Evolutionary conservation across 345 rosid species (phyloP).

Genomic region (Acer negundo): DNA sequence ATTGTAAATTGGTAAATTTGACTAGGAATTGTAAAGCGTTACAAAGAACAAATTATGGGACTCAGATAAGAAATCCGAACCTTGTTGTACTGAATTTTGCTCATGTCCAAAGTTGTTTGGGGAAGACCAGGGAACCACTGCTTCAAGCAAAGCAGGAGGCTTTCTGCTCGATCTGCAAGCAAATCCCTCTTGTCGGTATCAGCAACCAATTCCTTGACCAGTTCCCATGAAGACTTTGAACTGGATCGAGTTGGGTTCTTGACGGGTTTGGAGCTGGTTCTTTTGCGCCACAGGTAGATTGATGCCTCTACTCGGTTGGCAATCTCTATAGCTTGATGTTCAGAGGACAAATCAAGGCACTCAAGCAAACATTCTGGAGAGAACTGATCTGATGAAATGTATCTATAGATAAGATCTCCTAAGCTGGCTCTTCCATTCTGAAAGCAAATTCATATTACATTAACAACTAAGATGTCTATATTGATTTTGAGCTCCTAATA

Average conservation of each 20-base stretch:
- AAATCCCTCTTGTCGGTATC: conserved; percentile 85
- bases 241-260: conserved; percentile 40
- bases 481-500: neutral
- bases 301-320: conserved; percentile 91
- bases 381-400: conserved; percentile 80
- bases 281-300: conserved; percentile 71
- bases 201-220: conserved; percentile 86
- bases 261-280: conserved; percentile 52
- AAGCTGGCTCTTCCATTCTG: conserved; percentile 89
- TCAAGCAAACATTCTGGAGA: conserved; percentile 86
- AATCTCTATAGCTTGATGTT: conserved; percentile 91
- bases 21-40: neutral
- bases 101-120: conserved; percentile 90
- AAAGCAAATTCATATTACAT: conserved; percentile 26
- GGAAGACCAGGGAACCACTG: conserved; percentile 93
- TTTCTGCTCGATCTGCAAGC: conserved; percentile 88
- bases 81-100: conserved; percentile 96
- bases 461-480: conserved; percentile 1
- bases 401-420: conserved; percentile 83
- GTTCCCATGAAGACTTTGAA: conserved; percentile 85
- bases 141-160: conserved; percentile 79
- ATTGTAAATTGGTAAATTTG: neutral
- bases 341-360: conserved; percentile 90
- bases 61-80: conserved; percentile 26
- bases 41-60: neutral